phyloP scores from a whole-genome alignment of 1,284 basidiomycete species.

The Boletus semigastroideus region DNA sequence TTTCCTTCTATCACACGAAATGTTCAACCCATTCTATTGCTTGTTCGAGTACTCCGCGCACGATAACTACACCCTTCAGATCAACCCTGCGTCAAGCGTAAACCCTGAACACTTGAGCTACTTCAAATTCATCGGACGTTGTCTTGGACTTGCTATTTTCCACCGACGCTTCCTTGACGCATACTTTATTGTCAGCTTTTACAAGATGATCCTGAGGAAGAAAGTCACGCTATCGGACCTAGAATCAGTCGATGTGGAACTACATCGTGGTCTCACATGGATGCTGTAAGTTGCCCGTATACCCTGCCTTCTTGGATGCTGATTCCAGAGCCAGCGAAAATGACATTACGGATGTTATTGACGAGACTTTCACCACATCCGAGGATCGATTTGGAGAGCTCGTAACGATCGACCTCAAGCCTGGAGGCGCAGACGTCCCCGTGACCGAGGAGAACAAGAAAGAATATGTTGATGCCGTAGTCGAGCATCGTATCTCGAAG shows the following conservation, averaged over 20 bases:
- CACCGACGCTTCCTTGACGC: conserved; percentile 95
- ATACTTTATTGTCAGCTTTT: conserved; percentile 96
- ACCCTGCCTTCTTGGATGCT: conserved; percentile 10
- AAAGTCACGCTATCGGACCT: conserved; percentile 84
- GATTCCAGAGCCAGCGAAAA: conserved; percentile 57
- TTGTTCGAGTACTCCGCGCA: conserved; percentile 96
- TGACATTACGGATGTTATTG: conserved; percentile 88
- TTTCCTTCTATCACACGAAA: conserved; percentile 94
- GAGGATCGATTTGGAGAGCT: conserved; percentile 95
- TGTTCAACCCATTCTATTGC: conserved; percentile 96
- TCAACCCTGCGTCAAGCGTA: conserved; percentile 92
- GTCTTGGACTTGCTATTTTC: conserved; percentile 91
- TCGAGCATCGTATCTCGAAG: conserved; percentile 88
- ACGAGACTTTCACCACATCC: conserved; percentile 87
- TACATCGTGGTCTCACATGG: conserved; percentile 90
- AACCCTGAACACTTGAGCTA: conserved; percentile 97
- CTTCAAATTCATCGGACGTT: conserved; percentile 96
- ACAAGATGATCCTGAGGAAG: conserved; percentile 96
- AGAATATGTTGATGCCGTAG: conserved; percentile 88
- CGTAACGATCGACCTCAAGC: conserved; percentile 86
- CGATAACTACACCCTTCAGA: conserved; percentile 95
- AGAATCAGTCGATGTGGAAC: conserved; percentile 85
- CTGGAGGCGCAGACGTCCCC: conserved; percentile 74
- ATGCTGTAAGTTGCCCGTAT: conserved; percentile 65
- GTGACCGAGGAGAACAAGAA: conserved; percentile 96